A percentile compares a stretch with the other conserved stretches of the same genome.
These are phyloP conservation scores for Dentipellis fragilis DNA, from an alignment of 768 basidiomycete genomes.

Conservation along the genomic window DNA sequence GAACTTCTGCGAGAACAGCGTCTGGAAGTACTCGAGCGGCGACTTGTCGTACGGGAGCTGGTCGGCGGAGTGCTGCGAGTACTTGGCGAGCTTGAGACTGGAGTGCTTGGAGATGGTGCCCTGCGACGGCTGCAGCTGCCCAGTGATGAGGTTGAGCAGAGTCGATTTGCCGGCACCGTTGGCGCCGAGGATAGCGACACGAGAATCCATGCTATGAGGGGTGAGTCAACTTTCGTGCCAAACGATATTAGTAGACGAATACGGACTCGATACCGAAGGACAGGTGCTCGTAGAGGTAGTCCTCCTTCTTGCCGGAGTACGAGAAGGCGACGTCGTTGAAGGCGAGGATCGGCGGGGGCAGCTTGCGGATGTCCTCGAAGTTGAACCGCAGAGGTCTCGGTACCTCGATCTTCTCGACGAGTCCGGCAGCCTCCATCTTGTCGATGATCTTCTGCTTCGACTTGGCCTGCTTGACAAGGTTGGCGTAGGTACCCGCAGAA, in stretches of 20 bases:
- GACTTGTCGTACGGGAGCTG: constrained; percentile 90
- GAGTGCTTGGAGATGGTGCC: constrained; percentile 89
- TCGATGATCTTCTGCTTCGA: constrained; percentile 99
- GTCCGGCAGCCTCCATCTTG: constrained; percentile 99
- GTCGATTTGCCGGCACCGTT: constrained; percentile 96
- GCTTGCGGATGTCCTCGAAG: constrained; percentile 89
- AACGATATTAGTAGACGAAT: background rate
- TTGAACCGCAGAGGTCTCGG: constrained; percentile 77
- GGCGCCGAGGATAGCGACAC: constrained; percentile 91
- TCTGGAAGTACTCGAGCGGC: constrained; percentile 92
- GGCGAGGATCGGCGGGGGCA: constrained; percentile 95
- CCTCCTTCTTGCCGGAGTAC: constrained; percentile 82
- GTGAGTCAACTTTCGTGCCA: constrained; percentile 1
- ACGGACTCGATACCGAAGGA: constrained; percentile 96
- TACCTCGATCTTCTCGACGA: constrained; percentile 83
- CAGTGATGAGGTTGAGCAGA: constrained; percentile 82
- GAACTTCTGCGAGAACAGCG: constrained; percentile 67
- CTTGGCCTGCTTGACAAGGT: constrained; percentile 97
- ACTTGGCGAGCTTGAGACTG: constrained; percentile 90
- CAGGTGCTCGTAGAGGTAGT: constrained; percentile 80
- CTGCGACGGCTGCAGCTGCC: constrained; percentile 64
- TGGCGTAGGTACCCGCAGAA: constrained; percentile 99
- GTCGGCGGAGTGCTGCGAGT: constrained; percentile 97
- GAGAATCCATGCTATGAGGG: constrained; percentile 72
- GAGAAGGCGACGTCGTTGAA: constrained; percentile 93